These are phyloP conservation scores for Irpex rosettiformis DNA, from an alignment of 1,284 basidiomycete genomes.

Conservation along the genomic window DNA sequence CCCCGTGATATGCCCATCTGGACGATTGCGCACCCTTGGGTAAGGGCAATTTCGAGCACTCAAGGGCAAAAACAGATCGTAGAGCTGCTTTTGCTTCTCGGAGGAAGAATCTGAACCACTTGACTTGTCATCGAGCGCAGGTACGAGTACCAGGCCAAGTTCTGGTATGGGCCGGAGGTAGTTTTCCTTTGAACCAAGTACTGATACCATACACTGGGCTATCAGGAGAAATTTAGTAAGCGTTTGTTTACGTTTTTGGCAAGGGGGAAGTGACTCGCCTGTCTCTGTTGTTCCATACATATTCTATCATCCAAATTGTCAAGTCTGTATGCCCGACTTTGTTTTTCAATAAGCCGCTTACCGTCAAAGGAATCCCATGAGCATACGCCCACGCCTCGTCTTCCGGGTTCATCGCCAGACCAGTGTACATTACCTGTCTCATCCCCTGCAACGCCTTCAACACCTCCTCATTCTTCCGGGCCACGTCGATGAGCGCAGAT, in stretches of 20 bases:
- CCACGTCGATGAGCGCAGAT: slow-evolving; percentile 26
- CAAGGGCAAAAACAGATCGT: slow-evolving; percentile 26
- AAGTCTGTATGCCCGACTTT: background rate
- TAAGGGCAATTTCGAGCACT: slow-evolving; percentile 26
- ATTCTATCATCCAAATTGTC: slow-evolving; percentile 6
- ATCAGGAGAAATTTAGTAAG: background rate
- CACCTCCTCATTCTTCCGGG: slow-evolving; percentile 20
- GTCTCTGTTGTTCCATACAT: slow-evolving; percentile 20
- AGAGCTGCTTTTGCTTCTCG: slow-evolving; percentile 12
- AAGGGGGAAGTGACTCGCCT: slow-evolving; percentile 8
- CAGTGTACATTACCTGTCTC: slow-evolving; percentile 29
- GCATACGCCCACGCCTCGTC: slow-evolving; percentile 25
- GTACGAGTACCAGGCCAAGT: slow-evolving; percentile 18
- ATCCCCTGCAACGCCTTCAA: slow-evolving; percentile 24
- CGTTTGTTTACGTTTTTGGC: background rate
- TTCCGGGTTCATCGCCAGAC: slow-evolving; percentile 25
- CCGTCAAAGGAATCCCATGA: slow-evolving; percentile 22
- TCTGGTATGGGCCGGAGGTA: slow-evolving; percentile 21
- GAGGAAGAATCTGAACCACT: background rate
- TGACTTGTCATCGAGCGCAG: slow-evolving; percentile 4
- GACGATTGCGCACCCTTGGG: slow-evolving; percentile 22
- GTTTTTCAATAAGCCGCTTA: slow-evolving; percentile 6
- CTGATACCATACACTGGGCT: slow-evolving; percentile 23
- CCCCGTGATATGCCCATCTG: slow-evolving; percentile 27
- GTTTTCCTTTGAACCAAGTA: slow-evolving; percentile 17